Base-by-base conservation (phyloP, 441 rosid species). In the Adansonia rubrostipa region DNA sequence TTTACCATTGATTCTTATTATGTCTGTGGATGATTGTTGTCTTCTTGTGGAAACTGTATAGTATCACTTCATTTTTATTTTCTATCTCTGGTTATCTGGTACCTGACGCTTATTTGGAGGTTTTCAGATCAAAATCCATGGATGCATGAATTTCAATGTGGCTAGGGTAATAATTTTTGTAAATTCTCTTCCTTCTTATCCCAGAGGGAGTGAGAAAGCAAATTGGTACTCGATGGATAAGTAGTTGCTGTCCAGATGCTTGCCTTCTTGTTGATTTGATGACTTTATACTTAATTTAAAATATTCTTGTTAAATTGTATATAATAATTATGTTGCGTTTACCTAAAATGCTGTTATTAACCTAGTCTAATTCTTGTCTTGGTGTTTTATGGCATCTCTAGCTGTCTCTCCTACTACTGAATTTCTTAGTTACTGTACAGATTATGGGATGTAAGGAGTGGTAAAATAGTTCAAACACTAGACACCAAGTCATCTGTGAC, bases 401-500 rank as follows among this genome's bases (percentile, higher is more conserved):
- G 24, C 6, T 15, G 22, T 3, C n/a, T 28, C 9, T 1, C 14
- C 36, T 33, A 33, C 36, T 44, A 44, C 71, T 67, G 71, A 67
- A 44, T 67, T 44, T 67, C 8, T 44, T 17, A 19, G 54, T 60
- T n/a, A 73, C 64, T 47, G 9, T 78, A 33, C 82, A 95, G 99
- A 83, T 83, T 95, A 75, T 95, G 99, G 98, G 98, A 95, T 82
- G 74, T 88, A 62, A 86, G 99, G 84, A 95, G 92, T 81, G 96
- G 94, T 44, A 80, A 91, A 79, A 91, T 93, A 67, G 91, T 95
- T 76, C 92, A 83, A 78, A 95, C 96, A 40, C 88, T 95, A 57
- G 98, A 92, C 80, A 93, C 99, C 10, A 88, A 85, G 76, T 93
- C 88, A 71, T 84, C 98, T 14, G 98, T 93, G 66, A 95, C 99